Conservation (phyloP, 2,329 filamentous ascomycete species). For the Pyrenochaeta sp. region DNA sequence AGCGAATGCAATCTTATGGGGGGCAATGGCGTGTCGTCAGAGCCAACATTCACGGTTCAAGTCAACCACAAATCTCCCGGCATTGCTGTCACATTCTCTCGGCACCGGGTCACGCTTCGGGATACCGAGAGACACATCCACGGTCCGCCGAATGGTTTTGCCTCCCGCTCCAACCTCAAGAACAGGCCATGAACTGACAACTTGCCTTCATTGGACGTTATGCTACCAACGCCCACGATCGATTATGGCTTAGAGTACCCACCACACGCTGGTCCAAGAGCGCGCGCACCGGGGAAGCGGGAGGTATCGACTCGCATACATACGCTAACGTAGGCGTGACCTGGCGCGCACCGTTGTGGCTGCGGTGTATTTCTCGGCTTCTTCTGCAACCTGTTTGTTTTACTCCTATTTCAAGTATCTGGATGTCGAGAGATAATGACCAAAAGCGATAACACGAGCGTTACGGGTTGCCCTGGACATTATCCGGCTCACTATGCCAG, state of each 20-base stretch:
- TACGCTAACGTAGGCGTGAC: conserved; percentile 16
- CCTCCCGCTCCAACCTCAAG: not conserved
- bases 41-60: conserved; percentile 21
- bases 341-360: not conserved
- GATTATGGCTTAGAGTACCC: conserved; percentile 29
- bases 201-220: conserved; percentile 11
- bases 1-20: conserved; percentile 42
- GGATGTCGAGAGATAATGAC: not conserved
- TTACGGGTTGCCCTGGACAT: too few species aligned
- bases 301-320: conserved; percentile 22
- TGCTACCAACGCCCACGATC: conserved; percentile 22
- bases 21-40: conserved; percentile 31
- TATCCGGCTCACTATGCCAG: too few species aligned
- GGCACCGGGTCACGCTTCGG: conserved; percentile 4
- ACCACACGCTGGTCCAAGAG: conserved; percentile 17
- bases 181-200: not conserved
- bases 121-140: conserved; percentile 1
- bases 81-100: conserved; percentile 2
- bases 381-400: not conserved
- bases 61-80: conserved; percentile 11
- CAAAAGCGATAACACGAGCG: too few species aligned
- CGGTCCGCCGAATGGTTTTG: not conserved
- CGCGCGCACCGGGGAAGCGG: conserved; percentile 42
- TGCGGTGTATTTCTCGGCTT: not conserved
- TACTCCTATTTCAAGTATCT: not conserved